These are phyloP conservation scores for Quercus lobata DNA, from an alignment of 331 rosid genomes.

Conservation along the genomic window DNA sequence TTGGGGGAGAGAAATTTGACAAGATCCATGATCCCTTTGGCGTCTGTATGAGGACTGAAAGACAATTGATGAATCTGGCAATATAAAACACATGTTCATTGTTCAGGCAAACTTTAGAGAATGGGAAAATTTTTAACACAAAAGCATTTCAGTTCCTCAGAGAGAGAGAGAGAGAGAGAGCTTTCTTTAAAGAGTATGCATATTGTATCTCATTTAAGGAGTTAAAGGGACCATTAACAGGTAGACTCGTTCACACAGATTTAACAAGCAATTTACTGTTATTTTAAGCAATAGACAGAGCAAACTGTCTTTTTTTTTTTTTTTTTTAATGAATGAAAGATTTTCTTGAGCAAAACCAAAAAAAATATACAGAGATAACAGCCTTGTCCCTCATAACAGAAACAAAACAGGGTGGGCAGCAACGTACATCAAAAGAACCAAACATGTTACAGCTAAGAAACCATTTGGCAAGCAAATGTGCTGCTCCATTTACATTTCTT, in stretches of 20 bases:
- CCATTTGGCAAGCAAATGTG: no score
- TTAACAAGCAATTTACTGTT: neutral
- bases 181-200: neutral
- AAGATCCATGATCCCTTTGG: constrained; percentile 97
- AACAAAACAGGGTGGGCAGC: no score
- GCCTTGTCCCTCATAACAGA: no score
- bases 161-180: neutral
- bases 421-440: no score
- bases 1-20: constrained; percentile 87
- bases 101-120: constrained; percentile 10
- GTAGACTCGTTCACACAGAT: neutral
- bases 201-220: neutral
- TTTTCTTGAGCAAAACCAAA: no score
- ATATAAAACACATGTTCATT: constrained; percentile 3
- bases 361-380: no score
- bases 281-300: neutral
- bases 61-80: constrained; percentile 90
- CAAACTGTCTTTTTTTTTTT: neutral
- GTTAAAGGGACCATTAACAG: neutral
- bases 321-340: no score
- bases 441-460: no score
- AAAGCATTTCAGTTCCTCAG: neutral
- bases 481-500: no score
- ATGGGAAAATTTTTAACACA: neutral
- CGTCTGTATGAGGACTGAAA: constrained; percentile 93